Evolutionary conservation across 768 basidiomycete species (phyloP), one percentile per base, ranked within the genome.

Genomic region (Mycena maculata): DNA sequence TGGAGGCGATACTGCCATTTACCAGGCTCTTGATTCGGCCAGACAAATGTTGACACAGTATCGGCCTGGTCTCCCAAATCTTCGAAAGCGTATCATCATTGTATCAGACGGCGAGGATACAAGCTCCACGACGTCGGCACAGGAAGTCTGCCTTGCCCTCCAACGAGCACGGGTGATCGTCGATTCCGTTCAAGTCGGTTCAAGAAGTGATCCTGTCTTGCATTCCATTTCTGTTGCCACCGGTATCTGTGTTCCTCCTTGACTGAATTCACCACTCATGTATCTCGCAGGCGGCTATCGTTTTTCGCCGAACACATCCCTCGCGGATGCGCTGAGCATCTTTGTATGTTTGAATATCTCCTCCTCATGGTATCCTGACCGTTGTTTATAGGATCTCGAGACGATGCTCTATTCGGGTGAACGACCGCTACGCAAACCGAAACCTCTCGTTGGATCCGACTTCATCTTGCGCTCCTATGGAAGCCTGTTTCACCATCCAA

Each of bases 31-130:
- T 7, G 76, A 77, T 52, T 38, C 62, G 0, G 75, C 76, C 13
- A 41, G 75, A 25, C 68, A 55, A 4, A 61, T 70, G 20, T 61
- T 77, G 5, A 59, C 64, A 9, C 50, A 70, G 33, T 74, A 67
- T 63, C 67, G 75, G 13, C 68, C 67, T 9, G 76, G 75, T 44
- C 59, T 76, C 5, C 70, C 72, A 1, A 70, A 71, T 10, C 72
- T 77, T 23, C 70, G 73, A 15, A 65, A 68, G 41, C 65, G 75
- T 22, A 73, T 77, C 45, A 72, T 77, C 49, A 74, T 77, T 25
- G 75, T 77, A 0, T 73, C 76, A 5, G 76, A 77, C 50, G 76
- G 76, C 1, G 71, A 73, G 33, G 76, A 77, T 52, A 77, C 76
- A 28, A 72, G 61, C 56, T 76, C 74, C 1, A 49, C 47, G 31